A percentile compares a stretch with the other conserved stretches of the same genome.
phyloP scores from a whole-genome alignment of 257 asterid species.

The Jacaranda mimosifolia region DNA sequence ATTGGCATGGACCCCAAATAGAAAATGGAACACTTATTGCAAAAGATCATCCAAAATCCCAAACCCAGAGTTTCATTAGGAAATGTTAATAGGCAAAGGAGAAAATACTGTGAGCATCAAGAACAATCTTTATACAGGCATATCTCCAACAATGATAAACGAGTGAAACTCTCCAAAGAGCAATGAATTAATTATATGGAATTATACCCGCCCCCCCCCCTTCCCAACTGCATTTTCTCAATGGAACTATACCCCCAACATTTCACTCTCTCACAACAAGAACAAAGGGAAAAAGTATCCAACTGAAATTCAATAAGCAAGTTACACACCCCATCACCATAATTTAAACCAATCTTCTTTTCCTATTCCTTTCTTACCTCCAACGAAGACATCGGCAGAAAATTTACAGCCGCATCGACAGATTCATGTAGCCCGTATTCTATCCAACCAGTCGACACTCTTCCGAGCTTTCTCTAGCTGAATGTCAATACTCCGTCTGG shows the following conservation, averaged over 20 bases:
- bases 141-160: slow-evolving; percentile 24
- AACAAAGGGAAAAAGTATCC: slow-evolving; percentile 6
- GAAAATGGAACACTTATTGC: too few species aligned
- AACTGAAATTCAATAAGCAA: slow-evolving; percentile 37
- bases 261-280: slow-evolving; percentile 34
- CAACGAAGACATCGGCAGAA: slow-evolving; percentile 27
- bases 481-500: slow-evolving; percentile 54
- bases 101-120: neutral
- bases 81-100: neutral
- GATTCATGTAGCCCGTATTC: slow-evolving; percentile 50
- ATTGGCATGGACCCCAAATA: too few species aligned
- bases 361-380: slow-evolving; percentile 39
- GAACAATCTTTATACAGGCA: slow-evolving; percentile 32
- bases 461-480: slow-evolving; percentile 57
- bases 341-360: slow-evolving; percentile 44
- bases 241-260: slow-evolving; percentile 56
- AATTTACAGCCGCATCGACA: slow-evolving; percentile 29
- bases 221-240: slow-evolving; percentile 35
- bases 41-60: too few species aligned
- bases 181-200: slow-evolving; percentile 37
- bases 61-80: too few species aligned
- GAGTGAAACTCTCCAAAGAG: slow-evolving; percentile 30
- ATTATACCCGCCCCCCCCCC: slow-evolving; percentile 50
- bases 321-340: slow-evolving; percentile 46
- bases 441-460: slow-evolving; percentile 62